phyloP scores from a whole-genome alignment of 192 early-diverging fungal species.

The Umbelopsis vinacea region DNA sequence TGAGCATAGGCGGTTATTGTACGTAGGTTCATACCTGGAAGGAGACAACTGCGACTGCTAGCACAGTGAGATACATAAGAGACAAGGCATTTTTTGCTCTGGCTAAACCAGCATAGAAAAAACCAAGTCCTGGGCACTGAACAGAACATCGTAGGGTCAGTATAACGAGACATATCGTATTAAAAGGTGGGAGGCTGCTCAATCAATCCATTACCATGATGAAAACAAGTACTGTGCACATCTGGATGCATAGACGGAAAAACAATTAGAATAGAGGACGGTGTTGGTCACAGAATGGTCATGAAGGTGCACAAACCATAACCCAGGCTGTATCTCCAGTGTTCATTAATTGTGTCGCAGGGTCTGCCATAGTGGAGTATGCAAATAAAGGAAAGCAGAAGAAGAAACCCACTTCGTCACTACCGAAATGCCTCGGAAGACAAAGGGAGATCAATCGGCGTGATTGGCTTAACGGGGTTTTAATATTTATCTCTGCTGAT shows the following conservation, averaged over 20 bases:
- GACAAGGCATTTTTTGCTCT: conserved; percentile 81
- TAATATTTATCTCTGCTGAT: conserved; percentile 10
- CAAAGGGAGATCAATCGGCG: conserved; percentile 18
- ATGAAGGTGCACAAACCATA: conserved; percentile 54
- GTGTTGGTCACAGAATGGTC: neutral
- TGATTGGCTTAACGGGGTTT: conserved; percentile 15
- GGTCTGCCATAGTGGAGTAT: conserved; percentile 3
- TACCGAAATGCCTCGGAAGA: conserved; percentile 11
- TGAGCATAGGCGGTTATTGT: too few species aligned
- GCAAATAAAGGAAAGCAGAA: conserved; percentile 21
- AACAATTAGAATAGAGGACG: neutral
- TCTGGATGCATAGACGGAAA: neutral
- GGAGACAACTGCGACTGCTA: conserved; percentile 73
- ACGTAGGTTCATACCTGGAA: conserved; percentile 38
- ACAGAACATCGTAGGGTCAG: neutral
- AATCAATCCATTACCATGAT: conserved; percentile 52
- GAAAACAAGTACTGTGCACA: conserved; percentile 62
- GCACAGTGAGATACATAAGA: conserved; percentile 70
- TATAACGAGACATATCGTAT: neutral
- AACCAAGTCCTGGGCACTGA: conserved; percentile 69
- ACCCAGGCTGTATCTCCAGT: conserved; percentile 78
- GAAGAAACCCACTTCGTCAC: conserved; percentile 5
- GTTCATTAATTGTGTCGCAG: conserved; percentile 45
- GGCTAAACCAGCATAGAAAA: conserved; percentile 77
- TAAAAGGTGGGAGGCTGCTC: neutral